phyloP scores from a whole-genome alignment of 2,329 filamentous ascomycete species.

The Fusarium pseudocircinatum region DNA sequence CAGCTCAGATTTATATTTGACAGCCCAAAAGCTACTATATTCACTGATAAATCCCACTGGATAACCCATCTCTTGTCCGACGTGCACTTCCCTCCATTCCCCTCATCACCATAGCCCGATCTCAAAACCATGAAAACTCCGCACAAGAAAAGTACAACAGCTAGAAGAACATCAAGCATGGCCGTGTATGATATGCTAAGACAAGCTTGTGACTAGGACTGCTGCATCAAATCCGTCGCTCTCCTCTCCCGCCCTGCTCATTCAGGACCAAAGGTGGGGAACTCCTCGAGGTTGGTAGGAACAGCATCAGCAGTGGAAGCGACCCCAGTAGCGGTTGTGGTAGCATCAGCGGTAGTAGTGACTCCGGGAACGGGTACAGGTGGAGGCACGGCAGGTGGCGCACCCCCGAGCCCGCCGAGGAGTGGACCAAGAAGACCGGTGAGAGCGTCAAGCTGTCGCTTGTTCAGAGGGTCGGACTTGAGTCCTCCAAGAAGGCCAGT shows the following conservation, averaged over 20 bases:
- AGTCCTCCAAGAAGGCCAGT: not conserved
- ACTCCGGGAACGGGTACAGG: not conserved
- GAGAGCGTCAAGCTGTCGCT: not conserved
- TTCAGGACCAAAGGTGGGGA: not conserved
- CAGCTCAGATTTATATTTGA: not conserved
- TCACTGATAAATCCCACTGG: not conserved
- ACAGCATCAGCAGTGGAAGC: not conserved
- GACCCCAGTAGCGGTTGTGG: not conserved
- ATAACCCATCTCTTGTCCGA: not conserved
- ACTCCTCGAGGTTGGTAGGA: not conserved
- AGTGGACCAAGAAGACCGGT: not conserved
- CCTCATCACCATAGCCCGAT: not conserved
- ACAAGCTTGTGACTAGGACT: not conserved
- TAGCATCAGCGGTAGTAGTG: not conserved
- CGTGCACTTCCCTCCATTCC: too few relatives aligned
- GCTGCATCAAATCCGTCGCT: not conserved
- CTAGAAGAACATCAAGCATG: not conserved
- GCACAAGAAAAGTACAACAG: too few relatives aligned
- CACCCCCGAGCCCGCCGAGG: not conserved
- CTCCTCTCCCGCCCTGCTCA: not conserved
- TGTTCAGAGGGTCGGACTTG: not conserved
- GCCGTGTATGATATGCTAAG: not conserved
- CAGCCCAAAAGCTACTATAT: not conserved
- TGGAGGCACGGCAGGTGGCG: not conserved
- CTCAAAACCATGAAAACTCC: not conserved